Evolutionary conservation across 176 grass and related monocot genomes (phyloP).

Genomic region (Oryza meyeriana): DNA sequence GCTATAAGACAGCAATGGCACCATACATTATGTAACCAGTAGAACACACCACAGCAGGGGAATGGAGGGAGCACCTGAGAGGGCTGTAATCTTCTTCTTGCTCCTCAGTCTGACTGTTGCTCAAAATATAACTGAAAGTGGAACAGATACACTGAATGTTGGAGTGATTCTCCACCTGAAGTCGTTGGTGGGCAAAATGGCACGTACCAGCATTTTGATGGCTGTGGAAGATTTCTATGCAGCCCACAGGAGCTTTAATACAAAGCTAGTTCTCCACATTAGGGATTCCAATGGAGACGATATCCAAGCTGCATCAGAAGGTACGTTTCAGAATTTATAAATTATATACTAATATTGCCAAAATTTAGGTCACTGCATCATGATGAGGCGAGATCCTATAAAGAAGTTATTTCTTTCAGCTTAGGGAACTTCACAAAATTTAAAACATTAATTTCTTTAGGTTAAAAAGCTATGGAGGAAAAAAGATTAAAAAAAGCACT

Average conservation of each 20-base stretch:
- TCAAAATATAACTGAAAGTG: neutral
- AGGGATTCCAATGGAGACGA: conserved; percentile 30
- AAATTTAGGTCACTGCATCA: neutral
- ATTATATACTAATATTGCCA: neutral
- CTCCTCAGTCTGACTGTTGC: neutral
- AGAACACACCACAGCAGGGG: neutral
- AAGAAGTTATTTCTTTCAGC: neutral
- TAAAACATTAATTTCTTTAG: neutral
- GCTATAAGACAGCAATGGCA: neutral
- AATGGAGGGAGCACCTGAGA: neutral
- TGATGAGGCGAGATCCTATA: neutral
- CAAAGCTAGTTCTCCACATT: conserved; percentile 38
- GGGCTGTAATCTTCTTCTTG: neutral
- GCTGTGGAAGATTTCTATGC: conserved; percentile 52
- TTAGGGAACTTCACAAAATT: neutral
- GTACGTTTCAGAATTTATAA: conserved; percentile 16
- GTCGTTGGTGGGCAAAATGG: conserved; percentile 36
- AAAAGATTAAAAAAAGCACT: neutral
- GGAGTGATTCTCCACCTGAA: conserved; percentile 47
- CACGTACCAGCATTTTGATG: conserved; percentile 42
- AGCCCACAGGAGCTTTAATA: conserved; percentile 24
- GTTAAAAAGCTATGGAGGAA: neutral
- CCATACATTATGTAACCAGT: neutral
- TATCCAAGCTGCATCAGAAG: conserved; percentile 41
- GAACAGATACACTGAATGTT: neutral